Evolutionary conservation across 1,284 basidiomycete species (phyloP).

Genomic region (Sanguinoderma infundibulare): DNA sequence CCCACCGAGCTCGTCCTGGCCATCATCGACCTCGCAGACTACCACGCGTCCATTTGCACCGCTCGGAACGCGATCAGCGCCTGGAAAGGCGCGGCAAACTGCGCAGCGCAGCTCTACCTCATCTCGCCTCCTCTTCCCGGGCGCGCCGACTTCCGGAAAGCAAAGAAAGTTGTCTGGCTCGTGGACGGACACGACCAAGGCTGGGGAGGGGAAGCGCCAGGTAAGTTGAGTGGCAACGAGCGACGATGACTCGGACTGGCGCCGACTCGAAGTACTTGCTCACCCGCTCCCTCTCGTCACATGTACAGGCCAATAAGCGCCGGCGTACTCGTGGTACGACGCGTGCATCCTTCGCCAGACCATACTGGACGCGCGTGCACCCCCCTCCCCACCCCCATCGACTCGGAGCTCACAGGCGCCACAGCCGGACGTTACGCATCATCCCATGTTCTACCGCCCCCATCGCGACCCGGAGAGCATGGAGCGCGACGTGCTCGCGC

Average conservation of each 20-base stretch:
- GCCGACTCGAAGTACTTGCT: no score
- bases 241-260: no score
- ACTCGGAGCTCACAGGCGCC: no score
- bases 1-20: constrained; percentile 16
- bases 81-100: not conserved
- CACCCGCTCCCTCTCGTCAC: no score
- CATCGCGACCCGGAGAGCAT: not conserved
- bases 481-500: not conserved
- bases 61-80: no score
- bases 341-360: constrained; percentile 11
- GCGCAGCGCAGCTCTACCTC: not conserved
- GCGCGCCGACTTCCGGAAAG: not conserved
- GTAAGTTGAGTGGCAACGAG: not conserved
- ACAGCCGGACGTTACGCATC: no score
- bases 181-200: constrained; percentile 15
- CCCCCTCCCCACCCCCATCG: no score
- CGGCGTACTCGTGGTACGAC: constrained; percentile 11
- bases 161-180: constrained; percentile 2
- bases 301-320: no score
- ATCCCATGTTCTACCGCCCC: not conserved
- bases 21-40: constrained; percentile 11
- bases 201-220: constrained; percentile 11
- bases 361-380: no score
- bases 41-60: constrained; percentile 7
- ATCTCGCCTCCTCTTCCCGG: constrained; percentile 4